These are phyloP conservation scores for Brassica hybrid DNA, from an alignment of 441 rosid species.

Conservation along the genomic window DNA sequence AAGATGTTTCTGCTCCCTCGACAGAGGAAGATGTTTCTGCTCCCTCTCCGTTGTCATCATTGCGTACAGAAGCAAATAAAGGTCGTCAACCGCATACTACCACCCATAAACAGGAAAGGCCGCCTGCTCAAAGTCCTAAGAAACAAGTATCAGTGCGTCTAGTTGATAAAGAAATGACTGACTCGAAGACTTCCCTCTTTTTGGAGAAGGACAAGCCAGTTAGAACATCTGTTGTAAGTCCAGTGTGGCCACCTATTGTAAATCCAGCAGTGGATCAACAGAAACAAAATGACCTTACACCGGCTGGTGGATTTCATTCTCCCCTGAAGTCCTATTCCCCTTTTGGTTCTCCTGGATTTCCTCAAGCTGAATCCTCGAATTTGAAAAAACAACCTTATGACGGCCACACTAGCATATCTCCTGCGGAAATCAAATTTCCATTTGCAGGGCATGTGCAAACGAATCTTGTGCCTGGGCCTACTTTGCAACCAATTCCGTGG, in stretches of 20 bases:
- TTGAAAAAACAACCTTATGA: slow-evolving; percentile 47
- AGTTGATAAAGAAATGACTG: slow-evolving; percentile 55
- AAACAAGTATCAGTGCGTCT: slow-evolving; percentile 42
- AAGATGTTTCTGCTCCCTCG: slow-evolving; percentile 62
- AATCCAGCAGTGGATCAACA: slow-evolving; percentile 45
- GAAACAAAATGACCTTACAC: slow-evolving; percentile 42
- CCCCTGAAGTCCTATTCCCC: slow-evolving; percentile 51
- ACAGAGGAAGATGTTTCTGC: slow-evolving; percentile 63
- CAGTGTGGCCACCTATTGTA: slow-evolving; percentile 41
- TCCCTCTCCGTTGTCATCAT: slow-evolving; percentile 42
- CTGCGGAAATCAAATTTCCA: slow-evolving; percentile 47
- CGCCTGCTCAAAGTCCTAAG: slow-evolving; percentile 45
- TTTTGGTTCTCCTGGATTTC: slow-evolving; percentile 49
- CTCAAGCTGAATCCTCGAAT: slow-evolving; percentile 42
- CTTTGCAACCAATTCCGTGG: slow-evolving; percentile 50
- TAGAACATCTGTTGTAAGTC: slow-evolving; percentile 43
- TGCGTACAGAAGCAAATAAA: slow-evolving; percentile 44
- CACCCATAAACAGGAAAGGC: slow-evolving; percentile 43
- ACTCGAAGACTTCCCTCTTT: slow-evolving; percentile 46
- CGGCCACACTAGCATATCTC: slow-evolving; percentile 35
- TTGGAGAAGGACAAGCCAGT: slow-evolving; percentile 45
- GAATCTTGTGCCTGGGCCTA: slow-evolving; percentile 47
- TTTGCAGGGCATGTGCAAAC: slow-evolving; percentile 46
- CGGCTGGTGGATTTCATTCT: slow-evolving; percentile 41
- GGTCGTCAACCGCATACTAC: slow-evolving; percentile 44